Base-by-base conservation (phyloP, 2,329 filamentous ascomycete genomes). In the Sporothrix protearum region DNA sequence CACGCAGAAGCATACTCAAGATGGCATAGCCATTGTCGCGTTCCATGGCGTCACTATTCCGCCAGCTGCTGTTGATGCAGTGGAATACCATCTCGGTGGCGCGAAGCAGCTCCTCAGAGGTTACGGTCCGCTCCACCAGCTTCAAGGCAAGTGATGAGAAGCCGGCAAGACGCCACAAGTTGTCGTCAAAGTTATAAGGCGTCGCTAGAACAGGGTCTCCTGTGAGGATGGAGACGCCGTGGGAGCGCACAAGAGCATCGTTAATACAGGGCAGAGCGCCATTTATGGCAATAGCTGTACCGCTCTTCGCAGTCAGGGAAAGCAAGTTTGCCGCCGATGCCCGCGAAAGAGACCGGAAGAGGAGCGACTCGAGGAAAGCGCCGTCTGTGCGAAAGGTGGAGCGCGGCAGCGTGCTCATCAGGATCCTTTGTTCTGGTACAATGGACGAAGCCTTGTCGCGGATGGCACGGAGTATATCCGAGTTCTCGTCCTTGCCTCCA, bases 31-130 rank as follows among this genome's bases (percentile, higher is more conserved):
- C 96, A 76, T 96, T 96, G 73, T 97, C 94, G 76, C 92, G 90
- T 80, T 99, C 96, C 92, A 99, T 97, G 33, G 96, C 94, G 79
- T 99, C 96, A 76, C 96, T 98, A 75, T 98, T 98, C 74, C 96
- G 88, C 96, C 96, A 99, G 78, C 92, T 98, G 74, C 92, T 91
- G 75, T 92, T 91, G 67, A 97, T 92, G 73, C 92, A 93, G 75
- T 92, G 89, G 74, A 97, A 94, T 33, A 97, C 84, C 76, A 96
- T 91, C 77, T 96, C 89, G 2, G 96, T 89, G 0, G 94, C 90
- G 70, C 92, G 87, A 10, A 94, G 82, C 36, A 94, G 89, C 59
- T 90, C 89, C 66, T 94, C 88, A 8, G 88, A 84, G 0, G 89
- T 90, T 2, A 85, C 85, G 1, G 96, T 91, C 45, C 90, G 86